Conservation (phyloP, 192 early-diverging fungal genomes). For the Pilobolus umbonatus region DNA sequence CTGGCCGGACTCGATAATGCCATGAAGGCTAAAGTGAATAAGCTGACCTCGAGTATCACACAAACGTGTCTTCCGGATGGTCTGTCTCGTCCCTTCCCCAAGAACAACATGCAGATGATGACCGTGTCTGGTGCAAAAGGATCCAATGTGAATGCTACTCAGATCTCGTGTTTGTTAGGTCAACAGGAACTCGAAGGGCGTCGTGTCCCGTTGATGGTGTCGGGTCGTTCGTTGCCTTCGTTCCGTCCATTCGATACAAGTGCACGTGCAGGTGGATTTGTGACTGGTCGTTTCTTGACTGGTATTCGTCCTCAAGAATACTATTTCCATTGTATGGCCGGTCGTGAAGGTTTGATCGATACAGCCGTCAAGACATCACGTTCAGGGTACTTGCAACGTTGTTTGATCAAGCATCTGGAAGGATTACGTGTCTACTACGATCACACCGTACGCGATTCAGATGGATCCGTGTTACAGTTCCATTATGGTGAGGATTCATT, state of each 20-base stretch:
- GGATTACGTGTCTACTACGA: conserved; percentile 98
- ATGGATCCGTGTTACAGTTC: conserved; percentile 93
- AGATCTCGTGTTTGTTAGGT: conserved; percentile 98
- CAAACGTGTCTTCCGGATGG: conserved; percentile 68
- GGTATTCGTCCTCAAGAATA: conserved; percentile 97
- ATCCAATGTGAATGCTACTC: conserved; percentile 92
- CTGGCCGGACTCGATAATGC: conserved; percentile 90
- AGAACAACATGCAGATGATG: conserved; percentile 92
- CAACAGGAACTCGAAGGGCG: conserved; percentile 99
- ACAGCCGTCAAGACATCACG: conserved; percentile 99
- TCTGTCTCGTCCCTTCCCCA: conserved; percentile 76
- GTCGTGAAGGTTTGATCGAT: conserved; percentile 99
- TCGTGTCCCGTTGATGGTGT: conserved; percentile 96
- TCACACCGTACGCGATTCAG: conserved; percentile 92
- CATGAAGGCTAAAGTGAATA: conserved; percentile 77
- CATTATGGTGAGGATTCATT: conserved; percentile 98
- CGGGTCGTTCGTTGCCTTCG: conserved; percentile 92
- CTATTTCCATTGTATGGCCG: conserved; percentile 99
- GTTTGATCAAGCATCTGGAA: conserved; percentile 96
- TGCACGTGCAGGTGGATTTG: conserved; percentile 86
- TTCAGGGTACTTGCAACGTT: conserved; percentile 98
- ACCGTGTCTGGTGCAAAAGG: conserved; percentile 95
- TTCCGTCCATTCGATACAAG: conserved; percentile 97
- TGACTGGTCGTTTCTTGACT: conserved; percentile 84
- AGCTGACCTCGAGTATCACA: conserved; percentile 78